A percentile compares a stretch with the other conserved stretches of the same genome.
Conservation (phyloP, 148 eudicot genomes). For the Simmondsia chinensis region DNA sequence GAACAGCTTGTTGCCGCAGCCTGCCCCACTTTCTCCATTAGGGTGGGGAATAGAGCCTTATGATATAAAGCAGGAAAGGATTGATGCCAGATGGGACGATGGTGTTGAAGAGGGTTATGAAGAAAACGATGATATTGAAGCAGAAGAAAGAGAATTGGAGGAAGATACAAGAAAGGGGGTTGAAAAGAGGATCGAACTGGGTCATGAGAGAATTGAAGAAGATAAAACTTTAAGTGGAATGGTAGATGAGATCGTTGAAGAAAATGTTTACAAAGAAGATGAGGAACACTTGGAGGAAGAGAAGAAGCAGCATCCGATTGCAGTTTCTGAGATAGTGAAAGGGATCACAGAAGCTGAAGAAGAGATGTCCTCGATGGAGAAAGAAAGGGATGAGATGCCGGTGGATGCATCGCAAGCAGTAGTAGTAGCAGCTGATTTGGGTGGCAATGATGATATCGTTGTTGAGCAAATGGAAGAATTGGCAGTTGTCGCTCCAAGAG, state of each 20-base stretch:
- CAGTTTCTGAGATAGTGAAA: conserved; percentile 13
- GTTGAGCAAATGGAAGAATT: conserved; percentile 15
- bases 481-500: conserved; percentile 9
- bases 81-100: neutral
- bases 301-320: conserved; percentile 7
- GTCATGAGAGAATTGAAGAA: conserved; percentile 4
- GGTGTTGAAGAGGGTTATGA: conserved; percentile 10
- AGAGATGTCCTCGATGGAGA: conserved; percentile 8
- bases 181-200: conserved; percentile 15
- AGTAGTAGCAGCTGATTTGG: conserved; percentile 11
- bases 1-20: conserved; percentile 43
- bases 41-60: conserved; percentile 2
- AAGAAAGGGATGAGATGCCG: conserved; percentile 6
- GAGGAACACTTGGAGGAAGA: conserved; percentile 18
- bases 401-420: conserved; percentile 9
- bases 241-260: conserved; percentile 14
- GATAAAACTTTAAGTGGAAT: neutral
- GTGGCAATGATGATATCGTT: conserved; percentile 11
- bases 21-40: conserved; percentile 4
- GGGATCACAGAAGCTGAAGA: conserved; percentile 14
- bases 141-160: conserved; percentile 16
- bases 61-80: conserved; percentile 9
- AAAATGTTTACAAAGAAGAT: conserved; percentile 29
- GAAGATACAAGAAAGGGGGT: conserved; percentile 8
- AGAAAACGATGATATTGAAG: conserved; percentile 8